Evolutionary conservation across 75 land plant species (phyloP), one percentile per base, ranked within the genome.

Genomic region (Cunninghamia lanceolata): DNA sequence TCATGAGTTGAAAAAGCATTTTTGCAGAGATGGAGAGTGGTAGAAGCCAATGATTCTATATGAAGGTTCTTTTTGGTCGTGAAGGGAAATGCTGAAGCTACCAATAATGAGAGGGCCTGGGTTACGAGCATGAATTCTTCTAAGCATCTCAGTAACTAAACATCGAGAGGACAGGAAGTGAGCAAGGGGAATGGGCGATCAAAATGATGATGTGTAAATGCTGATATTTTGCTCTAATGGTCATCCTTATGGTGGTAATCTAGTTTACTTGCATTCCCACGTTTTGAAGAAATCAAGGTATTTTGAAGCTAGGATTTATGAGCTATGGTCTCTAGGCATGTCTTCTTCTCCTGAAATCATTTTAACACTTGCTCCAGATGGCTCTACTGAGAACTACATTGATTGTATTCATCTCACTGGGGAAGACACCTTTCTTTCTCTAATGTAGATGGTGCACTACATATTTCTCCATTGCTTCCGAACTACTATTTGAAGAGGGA

Each of bases 271-370:
- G 9, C 76, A 74, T 9, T 74, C 76, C 13, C 76, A 30, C 7
- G 76, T 74, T 11, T 11, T 74, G 76, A 74, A 32, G 30, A 74
- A 74, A 71, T 87, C 89, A 15, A 89, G 82, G 82, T 89, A 73
- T 85, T 89, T 89, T 82, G 86, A 89, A 80, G 83, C 91, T 9
- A 63, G 89, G 43, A 59, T 89, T 34, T 84, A 73, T 15, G 86
- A 89, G 53, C 82, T 89, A 30, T 89, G 91, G 91, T 73, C 82
- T 35, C 13, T 74, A 28, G 73, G 45, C 66, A 34, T 47, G 52
- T n/a, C n/a, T n/a, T n/a, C n/a, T n/a, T n/a, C n/a, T n/a, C n/a
- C n/a, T n/a, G n/a, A n/a, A n/a, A n/a, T 47, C 54, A 47, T 0
- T 9, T 11, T 89, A 9, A 87, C 86, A 43, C n/a, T 87, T 3